Base-by-base conservation (phyloP, 2,329 filamentous ascomycete genomes). In the Stagonosporopsis cucurbitacearum region DNA sequence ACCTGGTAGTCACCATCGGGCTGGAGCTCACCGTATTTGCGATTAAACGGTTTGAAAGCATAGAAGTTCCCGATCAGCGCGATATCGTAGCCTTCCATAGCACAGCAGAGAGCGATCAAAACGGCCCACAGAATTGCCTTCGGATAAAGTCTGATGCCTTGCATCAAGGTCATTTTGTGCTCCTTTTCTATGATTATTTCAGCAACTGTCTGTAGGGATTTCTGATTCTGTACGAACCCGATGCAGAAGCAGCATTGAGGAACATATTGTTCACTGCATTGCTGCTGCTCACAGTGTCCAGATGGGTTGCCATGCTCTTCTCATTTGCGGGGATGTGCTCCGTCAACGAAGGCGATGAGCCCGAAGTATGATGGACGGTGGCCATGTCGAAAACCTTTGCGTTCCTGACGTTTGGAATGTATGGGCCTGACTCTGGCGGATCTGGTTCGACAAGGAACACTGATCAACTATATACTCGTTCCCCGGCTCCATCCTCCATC, bases 31-130 rank as follows among this genome's bases (percentile, higher is more conserved):
- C 78, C 78, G 47, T 74, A 80, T 43, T 73, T 71, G 28, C 65
- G 52, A 26, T 76, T 72, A 67, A 80, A 80, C 5, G 73, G 62
- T 13, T 72, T 71, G 32, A 74, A 74, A 7, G 68, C 78, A 54
- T 82, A 92, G 69, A 93, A 90, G 73, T 90, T 91, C 77, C 86
- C 89, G 70, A 93, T 86, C 48, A 95, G 79, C 65, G 84, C 86
- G 57, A 94, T 82, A 71, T 96, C 91, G 77, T 92, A 95, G 11
- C 90, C 91, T 75, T 96, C 91, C 92, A 96, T 96, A 64, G 85
- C 85, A 70, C 95, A 92, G 73, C 88, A 91, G 0, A 88, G 91
- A 4, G 90, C 93, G 71, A 96, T 90, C 54, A 95, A 79, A 32
- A 95, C 69, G 67, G 88, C 90, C 90, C 90, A 96, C 13, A 79